Conservation (phyloP, 371 early-diverging fungal species). For the Entomophthora muscae region DNA sequence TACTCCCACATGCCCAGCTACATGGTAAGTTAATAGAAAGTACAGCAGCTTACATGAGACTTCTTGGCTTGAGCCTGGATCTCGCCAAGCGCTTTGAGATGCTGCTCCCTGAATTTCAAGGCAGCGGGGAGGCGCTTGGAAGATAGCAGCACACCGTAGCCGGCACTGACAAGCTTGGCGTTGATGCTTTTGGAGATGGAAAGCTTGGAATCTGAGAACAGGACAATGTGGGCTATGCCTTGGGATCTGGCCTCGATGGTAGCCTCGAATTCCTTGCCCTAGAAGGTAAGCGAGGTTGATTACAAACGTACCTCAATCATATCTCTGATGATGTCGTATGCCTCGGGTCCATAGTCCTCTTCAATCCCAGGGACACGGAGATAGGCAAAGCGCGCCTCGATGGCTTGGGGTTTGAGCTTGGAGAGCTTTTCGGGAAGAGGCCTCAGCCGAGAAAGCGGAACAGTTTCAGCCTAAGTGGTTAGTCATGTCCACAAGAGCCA, state of each 20-base stretch:
- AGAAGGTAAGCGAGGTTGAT: not conserved
- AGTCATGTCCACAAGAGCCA: constrained; percentile 7
- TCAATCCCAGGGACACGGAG: constrained; percentile 41
- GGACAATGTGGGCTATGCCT: constrained; percentile 39
- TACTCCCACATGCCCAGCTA: constrained; percentile 70
- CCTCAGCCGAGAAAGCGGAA: constrained; percentile 35
- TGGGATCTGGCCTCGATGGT: constrained; percentile 45
- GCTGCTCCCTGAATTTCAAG: constrained; percentile 26
- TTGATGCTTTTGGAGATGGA: constrained; percentile 50
- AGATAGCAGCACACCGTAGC: constrained; percentile 41
- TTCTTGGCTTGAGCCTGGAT: constrained; percentile 35
- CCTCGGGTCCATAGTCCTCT: constrained; percentile 61
- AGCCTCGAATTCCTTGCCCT: constrained; percentile 55
- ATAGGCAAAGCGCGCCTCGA: constrained; percentile 69
- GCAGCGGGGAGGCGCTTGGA: constrained; percentile 30
- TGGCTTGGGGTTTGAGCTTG: constrained; percentile 54
- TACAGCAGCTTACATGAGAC: constrained; percentile 28
- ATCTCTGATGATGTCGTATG: constrained; percentile 43
- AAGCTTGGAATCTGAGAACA: constrained; percentile 38
- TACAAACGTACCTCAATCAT: constrained; percentile 18
- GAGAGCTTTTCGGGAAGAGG: constrained; percentile 42
- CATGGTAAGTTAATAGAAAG: not conserved
- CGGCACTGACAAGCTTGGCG: constrained; percentile 55
- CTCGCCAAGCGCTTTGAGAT: not conserved
- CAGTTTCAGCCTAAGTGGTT: constrained; percentile 28